Percentiles rank a stretch among this genome's conserved stretches.
These are phyloP conservation scores for Drosera spatulata DNA, from an alignment of 179 eudicot species.

Conservation along the genomic window DNA sequence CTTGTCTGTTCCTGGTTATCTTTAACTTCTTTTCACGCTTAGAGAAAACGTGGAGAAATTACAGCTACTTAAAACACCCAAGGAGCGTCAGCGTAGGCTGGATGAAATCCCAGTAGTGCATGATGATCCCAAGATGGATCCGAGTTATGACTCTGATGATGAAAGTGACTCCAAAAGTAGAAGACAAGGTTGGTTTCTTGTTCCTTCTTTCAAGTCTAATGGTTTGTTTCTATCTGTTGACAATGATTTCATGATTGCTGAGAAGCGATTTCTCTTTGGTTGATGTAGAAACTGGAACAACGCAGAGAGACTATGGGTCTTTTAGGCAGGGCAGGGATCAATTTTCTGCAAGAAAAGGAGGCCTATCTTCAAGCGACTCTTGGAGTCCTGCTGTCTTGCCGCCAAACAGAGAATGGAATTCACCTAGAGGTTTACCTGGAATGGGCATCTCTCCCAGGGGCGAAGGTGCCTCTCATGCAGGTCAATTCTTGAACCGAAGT, in stretches of 20 bases:
- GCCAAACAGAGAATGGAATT: slow-evolving; percentile 46
- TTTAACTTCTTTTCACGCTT: slow-evolving; percentile 75
- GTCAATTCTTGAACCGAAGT: slow-evolving; percentile 27
- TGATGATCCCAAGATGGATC: slow-evolving; percentile 98
- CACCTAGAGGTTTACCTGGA: slow-evolving; percentile 28
- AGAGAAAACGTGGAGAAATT: slow-evolving; percentile 95
- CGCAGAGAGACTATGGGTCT: slow-evolving; percentile 40
- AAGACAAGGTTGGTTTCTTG: slow-evolving; percentile 28
- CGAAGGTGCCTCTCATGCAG: slow-evolving; percentile 24
- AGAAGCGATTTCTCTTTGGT: slow-evolving; percentile 1
- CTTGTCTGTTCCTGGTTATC: slow-evolving; percentile 15
- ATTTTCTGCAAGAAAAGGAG: slow-evolving; percentile 51
- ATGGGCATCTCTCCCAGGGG: slow-evolving; percentile 31
- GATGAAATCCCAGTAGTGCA: slow-evolving; percentile 84
- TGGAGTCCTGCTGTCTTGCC: slow-evolving; percentile 45
- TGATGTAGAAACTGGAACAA: slow-evolving; percentile 36
- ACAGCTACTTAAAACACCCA: slow-evolving; percentile 85
- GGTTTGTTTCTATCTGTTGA: background rate
- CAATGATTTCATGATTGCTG: background rate
- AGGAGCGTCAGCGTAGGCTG: slow-evolving; percentile 84
- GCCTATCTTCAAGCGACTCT: slow-evolving; percentile 39
- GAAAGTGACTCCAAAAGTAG: slow-evolving; percentile 46
- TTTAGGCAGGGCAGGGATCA: slow-evolving; percentile 50
- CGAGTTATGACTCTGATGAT: slow-evolving; percentile 64
- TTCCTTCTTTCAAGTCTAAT: background rate